These are phyloP conservation scores for Colletotrichum limetticola DNA, from an alignment of 2,329 filamentous ascomycete genomes.

Conservation along the genomic window DNA sequence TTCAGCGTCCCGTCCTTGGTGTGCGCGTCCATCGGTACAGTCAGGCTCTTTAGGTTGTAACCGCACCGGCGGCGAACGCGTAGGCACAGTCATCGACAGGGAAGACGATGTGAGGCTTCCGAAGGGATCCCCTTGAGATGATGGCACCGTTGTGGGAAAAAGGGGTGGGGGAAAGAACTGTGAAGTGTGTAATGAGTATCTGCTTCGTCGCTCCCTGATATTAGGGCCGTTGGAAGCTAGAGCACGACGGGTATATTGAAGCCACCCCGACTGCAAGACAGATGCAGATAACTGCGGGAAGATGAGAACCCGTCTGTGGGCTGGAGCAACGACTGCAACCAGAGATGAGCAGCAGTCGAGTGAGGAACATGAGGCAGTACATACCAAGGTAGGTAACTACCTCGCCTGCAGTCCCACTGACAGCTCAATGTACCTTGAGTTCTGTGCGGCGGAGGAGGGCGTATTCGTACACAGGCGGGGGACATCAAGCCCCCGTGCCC, in stretches of 20 bases:
- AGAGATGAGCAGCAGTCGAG: neutral
- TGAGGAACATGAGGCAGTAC: neutral
- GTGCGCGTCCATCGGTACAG: neutral
- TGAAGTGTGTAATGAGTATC: neutral
- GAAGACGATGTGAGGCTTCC: neutral
- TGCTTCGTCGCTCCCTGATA: neutral
- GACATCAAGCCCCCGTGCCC: neutral
- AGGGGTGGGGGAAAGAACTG: neutral
- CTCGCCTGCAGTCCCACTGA: neutral
- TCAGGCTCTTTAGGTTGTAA: neutral
- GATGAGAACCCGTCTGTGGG: neutral
- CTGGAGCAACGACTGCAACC: neutral
- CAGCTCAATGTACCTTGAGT: neutral
- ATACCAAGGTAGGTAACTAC: neutral
- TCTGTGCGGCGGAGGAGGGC: neutral
- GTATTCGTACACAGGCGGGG: conserved; percentile 1
- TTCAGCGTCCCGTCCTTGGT: neutral
- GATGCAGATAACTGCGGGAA: neutral
- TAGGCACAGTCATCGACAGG: neutral
- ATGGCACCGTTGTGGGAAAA: neutral
- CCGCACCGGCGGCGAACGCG: neutral
- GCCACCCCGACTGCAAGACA: neutral
- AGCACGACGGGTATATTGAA: neutral
- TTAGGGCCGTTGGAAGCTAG: neutral
- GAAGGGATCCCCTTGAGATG: conserved; percentile 12